Conservation (phyloP, 2,329 filamentous ascomycete genomes). For the Aspergillus terreus region DNA sequence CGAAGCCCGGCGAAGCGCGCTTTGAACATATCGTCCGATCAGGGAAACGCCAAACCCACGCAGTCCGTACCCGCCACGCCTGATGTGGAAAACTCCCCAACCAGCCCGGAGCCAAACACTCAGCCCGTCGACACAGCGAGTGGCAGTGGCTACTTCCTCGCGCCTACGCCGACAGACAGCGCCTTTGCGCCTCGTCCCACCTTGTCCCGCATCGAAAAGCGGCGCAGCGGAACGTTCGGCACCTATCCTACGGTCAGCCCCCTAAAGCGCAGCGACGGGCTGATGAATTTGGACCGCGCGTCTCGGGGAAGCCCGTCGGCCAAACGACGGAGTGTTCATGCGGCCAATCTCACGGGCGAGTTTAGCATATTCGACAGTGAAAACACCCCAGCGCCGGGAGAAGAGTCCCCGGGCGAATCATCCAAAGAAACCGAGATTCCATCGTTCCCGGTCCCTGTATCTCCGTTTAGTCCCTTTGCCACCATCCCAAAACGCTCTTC, state of each 20-base stretch:
- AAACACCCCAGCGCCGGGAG: slow-evolving; percentile 20
- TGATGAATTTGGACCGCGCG: slow-evolving; percentile 79
- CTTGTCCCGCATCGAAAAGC: slow-evolving; percentile 48
- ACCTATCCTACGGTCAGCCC: slow-evolving; percentile 66
- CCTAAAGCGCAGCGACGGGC: slow-evolving; percentile 84
- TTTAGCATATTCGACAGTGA: slow-evolving; percentile 72
- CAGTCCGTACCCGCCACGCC: slow-evolving; percentile 45
- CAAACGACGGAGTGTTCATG: slow-evolving; percentile 84
- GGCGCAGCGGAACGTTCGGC: slow-evolving; percentile 44
- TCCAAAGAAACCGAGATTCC: slow-evolving; percentile 23
- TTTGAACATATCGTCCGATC: slow-evolving; percentile 66
- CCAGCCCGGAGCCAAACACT: slow-evolving; percentile 26
- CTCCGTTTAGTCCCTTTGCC: slow-evolving; percentile 45
- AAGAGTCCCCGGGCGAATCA: slow-evolving; percentile 27
- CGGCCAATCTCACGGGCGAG: slow-evolving; percentile 58
- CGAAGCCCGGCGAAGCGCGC: slow-evolving; percentile 79
- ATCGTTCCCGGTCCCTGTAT: slow-evolving; percentile 29
- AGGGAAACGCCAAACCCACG: slow-evolving; percentile 62
- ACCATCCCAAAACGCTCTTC: slow-evolving; percentile 66
- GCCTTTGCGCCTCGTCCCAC: slow-evolving; percentile 33
- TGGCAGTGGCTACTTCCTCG: slow-evolving; percentile 30
- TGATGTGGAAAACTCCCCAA: slow-evolving; percentile 45
- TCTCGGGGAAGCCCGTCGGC: slow-evolving; percentile 80
- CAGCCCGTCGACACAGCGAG: slow-evolving; percentile 19
- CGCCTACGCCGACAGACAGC: slow-evolving; percentile 19